Conservation (phyloP, 192 early-diverging fungal species). For the Umbelopsis isabellina region DNA sequence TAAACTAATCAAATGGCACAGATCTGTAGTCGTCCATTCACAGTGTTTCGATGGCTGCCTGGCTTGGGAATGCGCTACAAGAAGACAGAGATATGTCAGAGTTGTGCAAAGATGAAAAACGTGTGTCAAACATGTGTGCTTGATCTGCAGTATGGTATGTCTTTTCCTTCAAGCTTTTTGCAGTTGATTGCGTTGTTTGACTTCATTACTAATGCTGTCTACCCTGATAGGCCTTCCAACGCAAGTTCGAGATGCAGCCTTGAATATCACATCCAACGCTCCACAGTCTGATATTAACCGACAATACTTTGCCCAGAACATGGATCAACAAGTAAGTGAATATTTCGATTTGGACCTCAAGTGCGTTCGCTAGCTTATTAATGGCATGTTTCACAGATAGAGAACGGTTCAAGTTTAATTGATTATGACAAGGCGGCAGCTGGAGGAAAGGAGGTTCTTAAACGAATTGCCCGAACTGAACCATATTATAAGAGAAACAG, state of each 20-base stretch:
- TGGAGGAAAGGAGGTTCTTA: conserved; percentile 74
- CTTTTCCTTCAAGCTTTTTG: too few relatives aligned
- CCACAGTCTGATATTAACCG: conserved; percentile 87
- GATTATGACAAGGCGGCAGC: conserved; percentile 72
- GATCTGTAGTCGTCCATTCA: conserved; percentile 88
- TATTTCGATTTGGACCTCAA: background rate
- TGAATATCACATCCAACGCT: conserved; percentile 74
- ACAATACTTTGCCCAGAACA: conserved; percentile 84
- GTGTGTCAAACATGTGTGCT: conserved; percentile 97
- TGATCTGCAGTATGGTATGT: conserved; percentile 86
- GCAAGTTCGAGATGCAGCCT: conserved; percentile 89
- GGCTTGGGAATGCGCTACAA: conserved; percentile 95
- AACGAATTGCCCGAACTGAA: conserved; percentile 79
- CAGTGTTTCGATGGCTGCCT: conserved; percentile 96
- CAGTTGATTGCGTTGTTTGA: background rate
- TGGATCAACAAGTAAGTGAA: conserved; percentile 61
- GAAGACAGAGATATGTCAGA: conserved; percentile 98
- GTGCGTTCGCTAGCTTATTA: background rate
- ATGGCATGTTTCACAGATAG: conserved; percentile 22
- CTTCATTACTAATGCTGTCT: background rate
- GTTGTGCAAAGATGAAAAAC: conserved; percentile 98
- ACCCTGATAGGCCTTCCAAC: conserved; percentile 72
- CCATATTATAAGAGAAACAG: conserved; percentile 93
- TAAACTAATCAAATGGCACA: too few relatives aligned
- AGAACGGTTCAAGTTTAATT: conserved; percentile 57